Conservation (phyloP, 2,329 filamentous ascomycete species). For the Monilinia vaccinii-corymbosi region DNA sequence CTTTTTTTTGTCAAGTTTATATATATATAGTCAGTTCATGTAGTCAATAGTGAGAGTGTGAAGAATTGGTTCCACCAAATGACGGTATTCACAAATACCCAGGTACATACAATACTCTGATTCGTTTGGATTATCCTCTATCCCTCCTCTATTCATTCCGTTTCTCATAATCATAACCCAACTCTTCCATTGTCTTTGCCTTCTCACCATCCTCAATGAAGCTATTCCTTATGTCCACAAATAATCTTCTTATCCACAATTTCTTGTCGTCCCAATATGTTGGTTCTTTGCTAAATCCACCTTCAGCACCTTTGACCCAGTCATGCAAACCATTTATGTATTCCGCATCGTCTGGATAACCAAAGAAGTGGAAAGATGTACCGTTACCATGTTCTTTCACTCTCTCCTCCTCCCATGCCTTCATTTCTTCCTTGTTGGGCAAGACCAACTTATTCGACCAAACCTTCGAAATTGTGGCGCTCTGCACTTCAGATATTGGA, state of each 20-base stretch:
- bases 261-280: slow-evolving; percentile 63
- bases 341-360: slow-evolving; percentile 50
- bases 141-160: background rate
- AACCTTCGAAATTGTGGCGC: slow-evolving; percentile 64
- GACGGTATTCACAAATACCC: background rate
- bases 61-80: background rate
- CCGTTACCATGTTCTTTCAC: slow-evolving; percentile 34
- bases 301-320: slow-evolving; percentile 46
- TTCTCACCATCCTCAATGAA: slow-evolving; percentile 59
- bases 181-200: slow-evolving; percentile 57
- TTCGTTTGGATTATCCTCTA: background rate
- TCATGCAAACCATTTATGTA: slow-evolving; percentile 63
- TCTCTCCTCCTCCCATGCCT: slow-evolving; percentile 51
- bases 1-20: background rate
- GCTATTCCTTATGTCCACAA: slow-evolving; percentile 58
- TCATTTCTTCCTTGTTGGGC: slow-evolving; percentile 56
- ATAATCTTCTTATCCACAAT: slow-evolving; percentile 62
- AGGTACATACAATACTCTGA: background rate
- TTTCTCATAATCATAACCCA: slow-evolving; percentile 52
- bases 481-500: slow-evolving; percentile 69
- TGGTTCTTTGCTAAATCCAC: slow-evolving; percentile 52
- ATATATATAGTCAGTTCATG: background rate
- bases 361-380: slow-evolving; percentile 40
- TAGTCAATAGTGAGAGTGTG: background rate
- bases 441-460: slow-evolving; percentile 64